Conservation (phyloP, 2,329 filamentous ascomycete genomes). For the Fusarium sp. region DNA sequence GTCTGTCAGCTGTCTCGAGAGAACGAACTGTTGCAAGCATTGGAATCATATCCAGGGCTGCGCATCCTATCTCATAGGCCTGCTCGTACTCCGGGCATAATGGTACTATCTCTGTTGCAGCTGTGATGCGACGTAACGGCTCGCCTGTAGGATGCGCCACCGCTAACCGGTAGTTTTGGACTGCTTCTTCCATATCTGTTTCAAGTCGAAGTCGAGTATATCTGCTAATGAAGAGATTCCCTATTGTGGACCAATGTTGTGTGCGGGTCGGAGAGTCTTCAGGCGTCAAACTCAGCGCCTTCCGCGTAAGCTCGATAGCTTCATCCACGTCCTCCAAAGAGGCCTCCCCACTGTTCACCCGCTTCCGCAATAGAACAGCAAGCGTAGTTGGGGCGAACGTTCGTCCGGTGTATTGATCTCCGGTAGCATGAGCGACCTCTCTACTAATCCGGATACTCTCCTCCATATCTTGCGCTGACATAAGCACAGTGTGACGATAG, state of each 20-base stretch:
- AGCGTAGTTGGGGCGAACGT: background rate
- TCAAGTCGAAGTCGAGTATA: fast-evolving
- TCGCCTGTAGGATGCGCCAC: background rate
- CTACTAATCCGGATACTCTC: background rate
- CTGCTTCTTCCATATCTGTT: background rate
- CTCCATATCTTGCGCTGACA: background rate
- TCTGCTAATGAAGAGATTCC: fast-evolving
- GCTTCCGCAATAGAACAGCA: background rate
- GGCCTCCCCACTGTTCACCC: background rate
- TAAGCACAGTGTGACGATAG: background rate
- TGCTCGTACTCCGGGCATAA: background rate
- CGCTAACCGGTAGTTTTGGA: background rate
- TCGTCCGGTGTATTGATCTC: fast-evolving
- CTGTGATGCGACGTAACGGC: background rate
- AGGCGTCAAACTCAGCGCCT: background rate
- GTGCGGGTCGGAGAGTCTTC: background rate
- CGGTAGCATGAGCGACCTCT: background rate
- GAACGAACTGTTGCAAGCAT: background rate
- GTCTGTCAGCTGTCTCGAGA: background rate
- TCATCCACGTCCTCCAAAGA: background rate
- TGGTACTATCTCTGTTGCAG: background rate
- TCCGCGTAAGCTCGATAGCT: background rate
- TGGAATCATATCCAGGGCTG: background rate
- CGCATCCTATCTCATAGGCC: background rate
- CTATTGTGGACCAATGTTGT: background rate